Base-by-base conservation (phyloP, 257 asterid species). In the Plectranthus barbatus region DNA sequence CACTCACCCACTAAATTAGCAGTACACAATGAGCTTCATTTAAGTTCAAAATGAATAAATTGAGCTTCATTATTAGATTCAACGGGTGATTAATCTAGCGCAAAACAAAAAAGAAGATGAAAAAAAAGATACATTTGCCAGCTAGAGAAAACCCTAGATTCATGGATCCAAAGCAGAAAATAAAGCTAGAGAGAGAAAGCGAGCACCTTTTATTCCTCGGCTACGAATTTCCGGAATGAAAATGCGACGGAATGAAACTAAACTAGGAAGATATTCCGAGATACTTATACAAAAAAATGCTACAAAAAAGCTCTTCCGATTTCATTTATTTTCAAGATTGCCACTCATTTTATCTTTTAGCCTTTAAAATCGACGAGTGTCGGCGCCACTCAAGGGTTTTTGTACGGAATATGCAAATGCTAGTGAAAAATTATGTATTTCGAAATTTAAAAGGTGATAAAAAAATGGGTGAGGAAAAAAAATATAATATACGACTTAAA, bases 121-220 rank as follows among this genome's bases (percentile, higher is more conserved):
- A n/a, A n/a, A n/a, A n/a, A n/a, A n/a, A n/a, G n/a, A n/a, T n/a
- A n/a, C n/a, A n/a, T n/a, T n/a, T n/a, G n/a, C n/a, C n/a, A n/a
- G n/a, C n/a, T n/a, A n/a, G n/a, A n/a, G n/a, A n/a, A n/a, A n/a
- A 56, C 74, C 84, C 76, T 72, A 78, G 68, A 78, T 80, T 72
- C 66, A 62, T 73, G 76, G 84, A 80, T 79, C 81, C 76, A 61
- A 70, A 68, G 66, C 77, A 59, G 24, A 62, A 14, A 34, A 49
- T 11, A 44, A 51, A 39, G 57, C 21, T 24, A 71, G 77, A 63
- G 79, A 70, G 86, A 63, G 71, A 71, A 51, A 69, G 64, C 18
- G 20, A 41, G 21, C 49, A 79, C 85, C 93, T 76, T 59, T 75
- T 67, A 67, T 71, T 64, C 76, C 60, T 76, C 64, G 71, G 77